A percentile compares a stretch with the other conserved stretches of the same genome.
These are phyloP conservation scores for Chrysophaeum taylorii DNA, from an alignment of 352 stramenopile genomes.

Conservation along the genomic window DNA sequence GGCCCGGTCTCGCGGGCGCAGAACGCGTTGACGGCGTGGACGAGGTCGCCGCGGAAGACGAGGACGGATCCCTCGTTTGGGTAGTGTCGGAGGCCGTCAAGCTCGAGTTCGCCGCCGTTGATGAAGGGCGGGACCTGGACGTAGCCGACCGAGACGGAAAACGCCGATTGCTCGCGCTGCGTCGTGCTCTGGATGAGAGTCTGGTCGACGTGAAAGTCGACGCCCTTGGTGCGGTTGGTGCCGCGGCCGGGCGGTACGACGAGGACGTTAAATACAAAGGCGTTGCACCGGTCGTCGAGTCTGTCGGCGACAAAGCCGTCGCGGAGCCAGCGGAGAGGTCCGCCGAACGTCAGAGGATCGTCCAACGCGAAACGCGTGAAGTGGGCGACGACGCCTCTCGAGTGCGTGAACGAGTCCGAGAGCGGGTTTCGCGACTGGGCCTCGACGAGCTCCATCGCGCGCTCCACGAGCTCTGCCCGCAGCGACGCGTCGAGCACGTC, in stretches of 20 bases:
- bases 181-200: background rate
- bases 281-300: conserved; percentile 1
- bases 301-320: background rate
- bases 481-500: background rate
- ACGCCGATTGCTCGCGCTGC: background rate
- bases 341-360: background rate
- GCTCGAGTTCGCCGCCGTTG: background rate
- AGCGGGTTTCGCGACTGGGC: background rate
- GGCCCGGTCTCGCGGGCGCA: background rate
- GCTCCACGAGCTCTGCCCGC: background rate
- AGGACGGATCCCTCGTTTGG: background rate
- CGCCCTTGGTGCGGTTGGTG: background rate
- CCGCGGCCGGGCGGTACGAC: background rate
- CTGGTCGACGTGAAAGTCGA: conserved; percentile 1
- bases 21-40: background rate
- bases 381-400: conserved; percentile 1
- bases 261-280: conserved; percentile 13
- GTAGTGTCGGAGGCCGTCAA: background rate
- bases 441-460: background rate
- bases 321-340: background rate
- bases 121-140: background rate
- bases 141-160: background rate
- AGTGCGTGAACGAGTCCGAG: background rate
- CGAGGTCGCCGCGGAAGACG: background rate
- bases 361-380: background rate